Evolutionary conservation across 1,284 basidiomycete species (phyloP).

Genomic region (Cystobasidium pallidum): DNA sequence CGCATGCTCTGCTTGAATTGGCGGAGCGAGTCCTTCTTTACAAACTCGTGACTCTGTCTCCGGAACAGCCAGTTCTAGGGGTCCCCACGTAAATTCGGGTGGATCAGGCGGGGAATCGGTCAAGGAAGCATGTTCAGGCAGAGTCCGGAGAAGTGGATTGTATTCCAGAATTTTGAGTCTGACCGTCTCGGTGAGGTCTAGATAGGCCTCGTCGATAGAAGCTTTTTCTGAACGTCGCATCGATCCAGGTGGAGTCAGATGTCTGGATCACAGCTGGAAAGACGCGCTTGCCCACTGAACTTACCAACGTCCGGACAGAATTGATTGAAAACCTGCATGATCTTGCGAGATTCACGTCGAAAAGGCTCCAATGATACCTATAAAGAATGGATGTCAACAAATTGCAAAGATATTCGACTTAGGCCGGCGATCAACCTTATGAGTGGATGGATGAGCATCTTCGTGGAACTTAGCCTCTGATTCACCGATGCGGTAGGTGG

Average conservation of each 20-base stretch:
- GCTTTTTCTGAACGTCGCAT: slow-evolving; percentile 59
- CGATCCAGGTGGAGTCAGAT: not conserved
- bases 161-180: slow-evolving; percentile 70
- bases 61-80: slow-evolving; percentile 71
- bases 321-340: slow-evolving; percentile 80
- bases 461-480: slow-evolving; percentile 85
- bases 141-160: slow-evolving; percentile 73
- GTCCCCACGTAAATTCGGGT: slow-evolving; percentile 65
- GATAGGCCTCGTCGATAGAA: slow-evolving; percentile 74
- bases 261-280: no score
- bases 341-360: slow-evolving; percentile 84
- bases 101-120: slow-evolving; percentile 82
- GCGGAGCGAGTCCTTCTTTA: not conserved
- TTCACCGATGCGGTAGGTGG: slow-evolving; percentile 89
- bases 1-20: not conserved
- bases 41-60: slow-evolving; percentile 38
- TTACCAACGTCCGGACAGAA: slow-evolving; percentile 48
- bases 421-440: slow-evolving; percentile 70
- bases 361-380: slow-evolving; percentile 94
- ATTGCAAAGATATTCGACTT: not conserved
- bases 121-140: slow-evolving; percentile 71
- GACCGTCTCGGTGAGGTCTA: slow-evolving; percentile 80
- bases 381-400: slow-evolving; percentile 13
- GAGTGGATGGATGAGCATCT: slow-evolving; percentile 75
- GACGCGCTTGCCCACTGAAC: no score